Evolutionary conservation across 2,329 filamentous ascomycete species (phyloP).

Genomic region (Fusarium verrucosum): DNA sequence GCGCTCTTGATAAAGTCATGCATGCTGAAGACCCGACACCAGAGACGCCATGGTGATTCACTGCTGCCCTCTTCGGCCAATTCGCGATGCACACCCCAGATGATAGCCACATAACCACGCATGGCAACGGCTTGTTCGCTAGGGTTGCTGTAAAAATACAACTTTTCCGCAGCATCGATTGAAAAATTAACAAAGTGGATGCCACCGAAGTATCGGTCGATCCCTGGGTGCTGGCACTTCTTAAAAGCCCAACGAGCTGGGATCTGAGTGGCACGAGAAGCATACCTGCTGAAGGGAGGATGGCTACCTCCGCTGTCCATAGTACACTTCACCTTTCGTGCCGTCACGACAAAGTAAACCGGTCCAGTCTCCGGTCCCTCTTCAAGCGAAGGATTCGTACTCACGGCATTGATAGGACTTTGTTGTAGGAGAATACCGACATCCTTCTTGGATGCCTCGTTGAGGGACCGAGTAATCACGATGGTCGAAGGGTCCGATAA

Average conservation of each 20-base stretch:
- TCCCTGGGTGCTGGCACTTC: slow-evolving; percentile 8
- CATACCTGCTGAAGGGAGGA: slow-evolving; percentile 30
- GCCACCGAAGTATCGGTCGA: slow-evolving; percentile 31
- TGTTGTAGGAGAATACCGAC: slow-evolving; percentile 31
- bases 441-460: slow-evolving; percentile 12
- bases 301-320: slow-evolving; percentile 18
- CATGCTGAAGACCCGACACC: slow-evolving; percentile 37
- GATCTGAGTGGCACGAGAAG: slow-evolving; percentile 16
- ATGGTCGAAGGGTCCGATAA: neutral
- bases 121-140: neutral
- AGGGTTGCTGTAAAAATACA: neutral
- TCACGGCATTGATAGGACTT: slow-evolving; percentile 25
- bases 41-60: slow-evolving; percentile 9
- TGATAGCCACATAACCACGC: slow-evolving; percentile 12
- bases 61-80: neutral
- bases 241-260: slow-evolving; percentile 34
- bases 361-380: slow-evolving; percentile 22
- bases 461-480: neutral
- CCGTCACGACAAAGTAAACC: slow-evolving; percentile 30
- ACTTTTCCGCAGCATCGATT: neutral
- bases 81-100: slow-evolving; percentile 36
- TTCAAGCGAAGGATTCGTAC: neutral
- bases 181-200: slow-evolving; percentile 32
- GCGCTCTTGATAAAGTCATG: slow-evolving; percentile 10
- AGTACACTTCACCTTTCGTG: neutral